Conservation (phyloP, 225 moss, liverwort and hornwort species). For the Neckera pumila region DNA sequence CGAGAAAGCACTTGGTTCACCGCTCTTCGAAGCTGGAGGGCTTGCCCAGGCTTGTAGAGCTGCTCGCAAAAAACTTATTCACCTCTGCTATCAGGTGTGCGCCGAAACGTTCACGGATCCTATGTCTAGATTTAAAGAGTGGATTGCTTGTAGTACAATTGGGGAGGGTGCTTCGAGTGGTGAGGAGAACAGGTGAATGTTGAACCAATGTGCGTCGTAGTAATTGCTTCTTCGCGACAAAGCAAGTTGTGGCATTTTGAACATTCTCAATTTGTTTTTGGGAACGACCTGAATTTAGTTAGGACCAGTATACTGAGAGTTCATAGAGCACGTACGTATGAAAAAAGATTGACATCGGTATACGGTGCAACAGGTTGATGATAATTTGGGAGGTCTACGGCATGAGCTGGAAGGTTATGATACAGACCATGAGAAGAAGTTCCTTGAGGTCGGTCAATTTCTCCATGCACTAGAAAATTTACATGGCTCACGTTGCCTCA, state of each 20-base stretch:
- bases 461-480: neutral
- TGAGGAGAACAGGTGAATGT: neutral
- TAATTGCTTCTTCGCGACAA: neutral
- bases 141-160: neutral
- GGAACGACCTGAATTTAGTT: neutral
- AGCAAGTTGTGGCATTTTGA: neutral
- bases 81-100: constrained; percentile 66
- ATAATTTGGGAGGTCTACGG: constrained; percentile 64
- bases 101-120: neutral
- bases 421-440: constrained; percentile 54
- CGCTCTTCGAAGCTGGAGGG: constrained; percentile 66
- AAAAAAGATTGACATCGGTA: neutral
- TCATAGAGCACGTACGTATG: neutral
- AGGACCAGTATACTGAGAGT: neutral
- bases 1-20: constrained; percentile 21
- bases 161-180: neutral
- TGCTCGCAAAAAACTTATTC: constrained; percentile 72
- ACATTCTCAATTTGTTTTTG: neutral
- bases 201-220: neutral
- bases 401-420: constrained; percentile 69
- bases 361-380: constrained; percentile 57
- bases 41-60: constrained; percentile 62
- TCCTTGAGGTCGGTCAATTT: constrained; percentile 51
- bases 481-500: neutral
- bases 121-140: neutral